A percentile compares a stretch with the other conserved stretches of the same genome.
These are phyloP conservation scores for Verticillium longisporum DNA, from an alignment of 2,329 filamentous ascomycete genomes.

Conservation along the genomic window DNA sequence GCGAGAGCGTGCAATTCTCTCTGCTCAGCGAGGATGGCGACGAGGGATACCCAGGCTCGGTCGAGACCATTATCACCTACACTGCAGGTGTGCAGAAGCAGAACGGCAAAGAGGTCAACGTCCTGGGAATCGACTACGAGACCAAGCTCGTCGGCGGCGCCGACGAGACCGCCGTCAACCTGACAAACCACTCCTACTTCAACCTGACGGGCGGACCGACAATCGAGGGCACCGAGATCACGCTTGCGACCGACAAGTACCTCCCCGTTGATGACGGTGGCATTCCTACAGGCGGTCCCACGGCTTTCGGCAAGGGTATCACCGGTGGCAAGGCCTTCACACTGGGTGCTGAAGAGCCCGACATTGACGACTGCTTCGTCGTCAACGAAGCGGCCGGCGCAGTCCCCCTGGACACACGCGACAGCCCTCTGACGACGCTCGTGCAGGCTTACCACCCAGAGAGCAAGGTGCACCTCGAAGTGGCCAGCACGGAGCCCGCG, in stretches of 20 bases:
- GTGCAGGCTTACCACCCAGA: constrained; percentile 67
- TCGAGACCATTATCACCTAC: constrained; percentile 74
- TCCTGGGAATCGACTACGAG: constrained; percentile 85
- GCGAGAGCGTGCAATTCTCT: constrained; percentile 60
- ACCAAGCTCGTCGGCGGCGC: constrained; percentile 70
- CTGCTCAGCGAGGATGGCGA: constrained; percentile 72
- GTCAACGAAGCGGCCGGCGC: constrained; percentile 55
- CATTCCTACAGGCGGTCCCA: constrained; percentile 67
- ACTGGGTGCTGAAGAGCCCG: constrained; percentile 63
- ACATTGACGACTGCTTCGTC: constrained; percentile 88
- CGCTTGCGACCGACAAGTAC: constrained; percentile 57
- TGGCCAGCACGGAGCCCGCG: constrained; percentile 85
- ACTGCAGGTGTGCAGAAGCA: constrained; percentile 59
- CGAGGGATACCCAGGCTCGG: constrained; percentile 82
- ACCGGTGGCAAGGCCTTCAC: constrained; percentile 62
- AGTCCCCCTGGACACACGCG: constrained; percentile 61
- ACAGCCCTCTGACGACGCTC: constrained; percentile 55
- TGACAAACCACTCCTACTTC: constrained; percentile 92
- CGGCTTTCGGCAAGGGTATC: constrained; percentile 53
- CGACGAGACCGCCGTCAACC: constrained; percentile 84
- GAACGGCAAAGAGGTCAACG: constrained; percentile 56
- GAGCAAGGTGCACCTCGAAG: constrained; percentile 74
- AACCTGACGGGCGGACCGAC: constrained; percentile 50
- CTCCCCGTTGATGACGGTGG: constrained; percentile 66
- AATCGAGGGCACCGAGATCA: constrained; percentile 57